A percentile compares a stretch with the other conserved stretches of the same genome.
Conservation (phyloP, 75 land plant species). For the Cryptomeria japonica region DNA sequence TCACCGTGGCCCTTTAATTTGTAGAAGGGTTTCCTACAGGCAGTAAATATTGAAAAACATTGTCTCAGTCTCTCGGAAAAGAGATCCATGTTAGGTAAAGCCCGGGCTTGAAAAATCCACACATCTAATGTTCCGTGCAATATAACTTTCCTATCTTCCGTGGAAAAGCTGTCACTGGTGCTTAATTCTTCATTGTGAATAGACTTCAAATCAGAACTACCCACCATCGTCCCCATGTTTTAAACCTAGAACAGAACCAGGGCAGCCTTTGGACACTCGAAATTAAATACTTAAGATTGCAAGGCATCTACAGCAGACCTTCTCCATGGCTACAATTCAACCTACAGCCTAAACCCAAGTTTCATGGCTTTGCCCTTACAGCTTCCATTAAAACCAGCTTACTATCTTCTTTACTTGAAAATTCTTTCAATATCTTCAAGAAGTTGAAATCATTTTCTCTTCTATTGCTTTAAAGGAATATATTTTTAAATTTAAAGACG, state of each 20-base stretch:
- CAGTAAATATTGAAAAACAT: constrained; percentile 37
- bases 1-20: constrained; percentile 7
- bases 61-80: constrained; percentile 63
- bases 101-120: constrained; percentile 52
- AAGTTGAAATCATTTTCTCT: neutral
- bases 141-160: neutral
- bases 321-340: neutral
- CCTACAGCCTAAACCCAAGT: neutral
- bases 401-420: neutral
- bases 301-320: neutral
- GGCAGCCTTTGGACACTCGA: neutral
- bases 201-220: neutral
- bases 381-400: neutral
- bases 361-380: neutral
- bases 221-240: neutral
- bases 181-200: neutral
- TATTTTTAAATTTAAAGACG: neutral
- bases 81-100: constrained; percentile 83
- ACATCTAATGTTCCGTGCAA: constrained; percentile 75
- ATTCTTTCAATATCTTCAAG: neutral
- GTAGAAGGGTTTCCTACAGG: constrained; percentile 23
- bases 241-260: neutral
- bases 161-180: neutral
- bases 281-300: neutral
- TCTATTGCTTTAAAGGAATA: too few relatives aligned